phyloP scores from a whole-genome alignment of 169 alveolate genomes.

The Besnoitia besnoiti region DNA sequence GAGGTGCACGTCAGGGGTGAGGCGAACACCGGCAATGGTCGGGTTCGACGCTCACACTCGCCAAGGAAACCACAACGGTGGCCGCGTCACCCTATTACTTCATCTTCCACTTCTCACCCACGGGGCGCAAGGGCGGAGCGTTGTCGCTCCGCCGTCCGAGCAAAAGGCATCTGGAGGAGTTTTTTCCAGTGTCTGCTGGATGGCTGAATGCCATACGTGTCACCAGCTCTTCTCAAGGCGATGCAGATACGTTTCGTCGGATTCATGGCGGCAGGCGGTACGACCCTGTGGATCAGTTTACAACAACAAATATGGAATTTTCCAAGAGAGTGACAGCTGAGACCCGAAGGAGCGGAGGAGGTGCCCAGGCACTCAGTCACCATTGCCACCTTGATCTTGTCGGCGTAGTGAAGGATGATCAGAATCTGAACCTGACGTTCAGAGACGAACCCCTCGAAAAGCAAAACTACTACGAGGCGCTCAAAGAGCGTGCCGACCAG shows the following conservation, averaged over 20 bases:
- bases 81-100: no score
- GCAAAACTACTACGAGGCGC: background rate
- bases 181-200: no score
- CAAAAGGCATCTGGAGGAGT: no score
- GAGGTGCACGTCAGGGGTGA: no score
- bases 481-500: slow-evolving; percentile 36
- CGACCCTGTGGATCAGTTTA: background rate
- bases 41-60: no score
- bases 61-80: no score
- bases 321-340: background rate
- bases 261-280: slow-evolving; percentile 14
- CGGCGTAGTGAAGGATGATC: background rate
- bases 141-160: no score
- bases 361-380: background rate
- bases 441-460: background rate
- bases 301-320: slow-evolving; percentile 25
- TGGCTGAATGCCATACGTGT: no score
- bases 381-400: background rate
- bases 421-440: background rate
- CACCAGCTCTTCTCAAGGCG: background rate
- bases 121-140: no score
- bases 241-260: background rate
- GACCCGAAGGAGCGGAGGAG: background rate
- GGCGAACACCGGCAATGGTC: no score
- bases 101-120: no score